A percentile compares a stretch with the other conserved stretches of the same genome.
phyloP scores from a whole-genome alignment of 495 filamentous ascomycete genomes.

The Aspergillus incahuasiensis region DNA sequence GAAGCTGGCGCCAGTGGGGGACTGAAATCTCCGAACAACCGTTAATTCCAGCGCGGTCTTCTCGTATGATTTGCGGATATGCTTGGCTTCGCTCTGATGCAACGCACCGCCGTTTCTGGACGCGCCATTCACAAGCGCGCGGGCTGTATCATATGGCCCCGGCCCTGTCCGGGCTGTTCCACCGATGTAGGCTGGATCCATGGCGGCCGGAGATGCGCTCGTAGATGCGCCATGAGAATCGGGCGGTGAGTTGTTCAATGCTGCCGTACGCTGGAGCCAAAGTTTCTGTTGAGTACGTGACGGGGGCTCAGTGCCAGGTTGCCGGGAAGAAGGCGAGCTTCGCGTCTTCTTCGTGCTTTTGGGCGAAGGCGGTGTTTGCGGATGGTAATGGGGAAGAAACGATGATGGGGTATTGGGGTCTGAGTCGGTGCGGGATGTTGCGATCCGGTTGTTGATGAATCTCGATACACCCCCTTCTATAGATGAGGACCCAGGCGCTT shows the following conservation, averaged over 20 bases:
- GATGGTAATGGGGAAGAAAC: slow-evolving; percentile 46
- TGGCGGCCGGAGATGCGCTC: slow-evolving; percentile 26
- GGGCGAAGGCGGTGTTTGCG: slow-evolving; percentile 43
- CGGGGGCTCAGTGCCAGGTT: slow-evolving; percentile 32
- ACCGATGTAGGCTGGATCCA: slow-evolving; percentile 33
- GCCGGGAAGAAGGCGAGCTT: slow-evolving; percentile 34
- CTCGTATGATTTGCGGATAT: slow-evolving; percentile 43
- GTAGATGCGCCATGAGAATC: slow-evolving; percentile 35
- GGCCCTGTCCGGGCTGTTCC: slow-evolving; percentile 22
- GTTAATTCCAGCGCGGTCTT: slow-evolving; percentile 40
- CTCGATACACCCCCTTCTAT: slow-evolving; percentile 47
- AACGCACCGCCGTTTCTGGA: slow-evolving; percentile 24
- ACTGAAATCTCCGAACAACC: slow-evolving; percentile 43
- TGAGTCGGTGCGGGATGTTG: slow-evolving; percentile 39
- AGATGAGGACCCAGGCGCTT: slow-evolving; percentile 39
- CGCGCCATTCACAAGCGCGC: slow-evolving; percentile 32
- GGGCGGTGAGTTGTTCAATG: slow-evolving; percentile 45
- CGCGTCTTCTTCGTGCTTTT: slow-evolving; percentile 18
- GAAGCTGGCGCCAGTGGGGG: slow-evolving; percentile 41
- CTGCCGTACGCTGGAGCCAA: slow-evolving; percentile 46
- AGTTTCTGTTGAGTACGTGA: slow-evolving; percentile 48
- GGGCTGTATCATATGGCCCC: slow-evolving; percentile 30
- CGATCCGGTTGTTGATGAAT: slow-evolving; percentile 39
- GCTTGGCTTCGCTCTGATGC: slow-evolving; percentile 39
- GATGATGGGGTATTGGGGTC: slow-evolving; percentile 47